Conservation (phyloP, 352 stramenopile species). For the Phytopythium chamaehyphon region DNA sequence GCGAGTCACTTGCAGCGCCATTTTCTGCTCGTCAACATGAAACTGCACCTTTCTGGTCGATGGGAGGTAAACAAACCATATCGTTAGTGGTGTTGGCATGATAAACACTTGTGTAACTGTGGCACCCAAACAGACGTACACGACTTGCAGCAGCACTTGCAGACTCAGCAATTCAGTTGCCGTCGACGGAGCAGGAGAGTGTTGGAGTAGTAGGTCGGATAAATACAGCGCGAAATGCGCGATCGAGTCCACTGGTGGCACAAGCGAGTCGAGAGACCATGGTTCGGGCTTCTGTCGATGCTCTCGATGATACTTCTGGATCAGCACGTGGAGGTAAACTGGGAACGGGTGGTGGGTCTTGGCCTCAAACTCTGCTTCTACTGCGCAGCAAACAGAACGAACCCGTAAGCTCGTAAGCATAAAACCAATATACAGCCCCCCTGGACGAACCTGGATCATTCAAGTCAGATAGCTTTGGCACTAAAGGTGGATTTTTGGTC, state of each 20-base stretch:
- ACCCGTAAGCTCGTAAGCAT: too few relatives aligned
- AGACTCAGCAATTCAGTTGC: constrained; percentile 57
- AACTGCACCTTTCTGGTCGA: constrained; percentile 34
- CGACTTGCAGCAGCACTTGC: constrained; percentile 74
- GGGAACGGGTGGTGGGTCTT: constrained; percentile 79
- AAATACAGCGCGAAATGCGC: constrained; percentile 79
- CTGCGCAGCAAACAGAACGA: constrained; percentile 30
- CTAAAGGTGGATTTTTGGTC: constrained; percentile 17
- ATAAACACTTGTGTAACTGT: background rate
- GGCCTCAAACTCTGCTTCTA: constrained; percentile 84
- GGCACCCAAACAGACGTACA: constrained; percentile 69
- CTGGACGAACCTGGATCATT: constrained; percentile 47
- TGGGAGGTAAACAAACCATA: background rate
- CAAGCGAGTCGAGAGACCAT: constrained; percentile 52
- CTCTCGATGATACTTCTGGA: constrained; percentile 85
- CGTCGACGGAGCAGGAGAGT: constrained; percentile 40
- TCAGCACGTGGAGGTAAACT: constrained; percentile 64
- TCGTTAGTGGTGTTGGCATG: background rate
- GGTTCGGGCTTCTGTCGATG: constrained; percentile 31
- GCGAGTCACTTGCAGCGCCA: constrained; percentile 27
- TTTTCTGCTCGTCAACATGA: constrained; percentile 32
- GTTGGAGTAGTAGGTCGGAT: constrained; percentile 48
- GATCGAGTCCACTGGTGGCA: constrained; percentile 78
- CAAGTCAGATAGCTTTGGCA: constrained; percentile 39
- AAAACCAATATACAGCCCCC: too few relatives aligned